A percentile compares a stretch with the other conserved stretches of the same genome.
Conservation (phyloP, 495 filamentous ascomycete genomes). For the Lichina pygmaea region DNA sequence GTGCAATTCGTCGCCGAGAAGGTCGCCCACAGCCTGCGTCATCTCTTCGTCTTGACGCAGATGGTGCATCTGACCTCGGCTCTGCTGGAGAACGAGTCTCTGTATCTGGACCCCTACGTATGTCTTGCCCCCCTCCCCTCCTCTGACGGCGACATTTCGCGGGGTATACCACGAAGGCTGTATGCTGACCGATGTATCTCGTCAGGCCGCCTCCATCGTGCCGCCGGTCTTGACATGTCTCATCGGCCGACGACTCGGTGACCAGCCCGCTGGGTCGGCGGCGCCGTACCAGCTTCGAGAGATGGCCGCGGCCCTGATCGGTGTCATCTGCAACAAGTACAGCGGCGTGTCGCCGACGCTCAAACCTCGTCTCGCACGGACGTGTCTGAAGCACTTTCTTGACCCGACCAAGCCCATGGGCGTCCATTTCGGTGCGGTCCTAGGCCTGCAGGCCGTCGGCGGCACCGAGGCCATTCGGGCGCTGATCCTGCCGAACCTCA, state of each 20-base stretch:
- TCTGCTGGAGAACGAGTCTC: conserved; percentile 50
- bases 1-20: conserved; percentile 83
- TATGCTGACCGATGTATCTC: background rate
- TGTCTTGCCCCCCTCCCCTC: conserved; percentile 3
- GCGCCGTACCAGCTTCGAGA: conserved; percentile 66
- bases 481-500: conserved; percentile 57
- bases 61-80: conserved; percentile 74
- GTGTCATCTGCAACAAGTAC: conserved; percentile 47
- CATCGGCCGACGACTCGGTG: conserved; percentile 58
- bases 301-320: conserved; percentile 52
- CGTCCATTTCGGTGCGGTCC: conserved; percentile 67
- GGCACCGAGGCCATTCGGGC: conserved; percentile 54
- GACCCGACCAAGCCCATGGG: conserved; percentile 55
- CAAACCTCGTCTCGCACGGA: conserved; percentile 66
- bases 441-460: conserved; percentile 46
- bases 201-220: conserved; percentile 41
- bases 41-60: conserved; percentile 62
- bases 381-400: conserved; percentile 71
- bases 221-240: conserved; percentile 79
- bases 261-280: conserved; percentile 5
- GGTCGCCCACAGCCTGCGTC: conserved; percentile 69
- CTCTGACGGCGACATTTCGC: too few species aligned
- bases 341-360: conserved; percentile 44
- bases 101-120: conserved; percentile 79
- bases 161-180: too few species aligned